Conservation (phyloP, 2,329 filamentous ascomycete species). For the Fusarium caatingaense region DNA sequence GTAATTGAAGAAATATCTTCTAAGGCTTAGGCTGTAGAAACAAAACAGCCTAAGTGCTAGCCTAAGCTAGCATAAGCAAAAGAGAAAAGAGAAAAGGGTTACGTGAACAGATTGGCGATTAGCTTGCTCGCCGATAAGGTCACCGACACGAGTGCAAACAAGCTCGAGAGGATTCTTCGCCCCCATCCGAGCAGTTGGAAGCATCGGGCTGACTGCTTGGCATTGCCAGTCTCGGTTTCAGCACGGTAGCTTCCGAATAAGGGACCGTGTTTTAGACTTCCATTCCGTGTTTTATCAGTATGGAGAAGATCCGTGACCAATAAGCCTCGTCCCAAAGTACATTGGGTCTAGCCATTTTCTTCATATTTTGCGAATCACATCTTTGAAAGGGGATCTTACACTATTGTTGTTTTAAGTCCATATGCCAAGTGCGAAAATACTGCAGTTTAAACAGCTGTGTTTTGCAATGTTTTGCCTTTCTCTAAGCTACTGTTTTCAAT, state of each 20-base stretch:
- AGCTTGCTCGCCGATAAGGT: no score
- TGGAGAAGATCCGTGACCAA: neutral
- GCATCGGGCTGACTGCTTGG: neutral
- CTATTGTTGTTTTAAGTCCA: neutral
- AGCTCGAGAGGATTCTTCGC: no score
- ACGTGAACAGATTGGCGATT: no score
- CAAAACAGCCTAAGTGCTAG: no score
- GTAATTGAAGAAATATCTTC: no score
- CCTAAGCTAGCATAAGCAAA: no score
- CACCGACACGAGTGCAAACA: no score
- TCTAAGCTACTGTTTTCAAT: neutral
- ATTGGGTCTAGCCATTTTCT: neutral
- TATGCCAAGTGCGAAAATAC: neutral
- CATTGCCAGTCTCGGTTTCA: neutral
- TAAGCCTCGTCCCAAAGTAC: neutral
- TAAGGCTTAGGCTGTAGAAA: no score
- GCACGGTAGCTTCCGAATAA: neutral
- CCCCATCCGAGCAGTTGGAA: neutral
- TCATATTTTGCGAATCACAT: neutral
- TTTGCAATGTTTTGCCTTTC: neutral
- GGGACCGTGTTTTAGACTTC: neutral
- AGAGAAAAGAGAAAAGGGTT: no score
- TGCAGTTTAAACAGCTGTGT: neutral
- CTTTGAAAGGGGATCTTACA: neutral
- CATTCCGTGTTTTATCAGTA: neutral